phyloP scores from a whole-genome alignment of 768 basidiomycete species.

The Lactarius hatsudake region DNA sequence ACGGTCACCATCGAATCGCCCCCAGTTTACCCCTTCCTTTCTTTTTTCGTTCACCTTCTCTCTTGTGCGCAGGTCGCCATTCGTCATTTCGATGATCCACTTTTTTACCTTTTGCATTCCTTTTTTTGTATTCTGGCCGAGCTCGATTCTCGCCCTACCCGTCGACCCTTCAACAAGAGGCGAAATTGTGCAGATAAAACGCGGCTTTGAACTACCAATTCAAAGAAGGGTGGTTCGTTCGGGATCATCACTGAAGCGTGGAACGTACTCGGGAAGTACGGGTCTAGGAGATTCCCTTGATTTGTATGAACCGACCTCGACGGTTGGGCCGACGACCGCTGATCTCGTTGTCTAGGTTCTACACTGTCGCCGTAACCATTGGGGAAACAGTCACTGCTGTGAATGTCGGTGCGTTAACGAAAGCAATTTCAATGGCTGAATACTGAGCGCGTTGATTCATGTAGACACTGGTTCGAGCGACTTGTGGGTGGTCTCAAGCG shows the following conservation, averaged over 20 bases:
- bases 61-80: constrained; percentile 21
- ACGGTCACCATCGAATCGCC: background rate
- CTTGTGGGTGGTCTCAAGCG: constrained; percentile 23
- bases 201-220: constrained; percentile 21
- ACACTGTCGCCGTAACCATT: constrained; percentile 21
- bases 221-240: background rate
- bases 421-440: background rate
- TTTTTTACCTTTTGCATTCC: constrained; percentile 1
- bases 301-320: constrained; percentile 6
- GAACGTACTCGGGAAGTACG: constrained; percentile 14
- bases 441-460: background rate
- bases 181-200: background rate
- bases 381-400: constrained; percentile 21
- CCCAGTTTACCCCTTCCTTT: background rate
- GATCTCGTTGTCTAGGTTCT: constrained; percentile 8
- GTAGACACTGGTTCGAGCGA: constrained; percentile 27
- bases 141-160: constrained; percentile 7
- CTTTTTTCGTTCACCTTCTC: background rate
- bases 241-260: constrained; percentile 15
- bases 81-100: constrained; percentile 6
- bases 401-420: constrained; percentile 19
- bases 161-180: constrained; percentile 1
- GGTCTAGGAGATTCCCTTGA: constrained; percentile 24
- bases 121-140: constrained; percentile 5
- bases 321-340: background rate